Percentiles rank a stretch among this genome's conserved stretches.
Conservation (phyloP, 768 basidiomycete genomes). For the Suillus luteus region DNA sequence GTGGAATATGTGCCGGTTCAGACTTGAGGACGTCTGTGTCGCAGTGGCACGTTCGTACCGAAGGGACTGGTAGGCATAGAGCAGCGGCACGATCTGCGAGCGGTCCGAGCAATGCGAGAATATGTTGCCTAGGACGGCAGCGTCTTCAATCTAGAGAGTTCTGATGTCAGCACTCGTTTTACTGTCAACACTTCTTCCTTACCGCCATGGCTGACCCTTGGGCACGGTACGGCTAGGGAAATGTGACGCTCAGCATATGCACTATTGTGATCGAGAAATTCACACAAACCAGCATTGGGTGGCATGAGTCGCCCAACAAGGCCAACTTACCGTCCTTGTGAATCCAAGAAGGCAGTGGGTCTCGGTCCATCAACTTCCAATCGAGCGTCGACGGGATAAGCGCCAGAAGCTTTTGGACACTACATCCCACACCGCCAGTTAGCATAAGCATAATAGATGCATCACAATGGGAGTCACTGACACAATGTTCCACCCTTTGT, state of each 20-base stretch:
- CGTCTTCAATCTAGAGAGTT: conserved; percentile 35
- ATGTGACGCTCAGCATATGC: not conserved
- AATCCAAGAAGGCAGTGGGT: conserved; percentile 50
- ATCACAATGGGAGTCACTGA: conserved; percentile 22
- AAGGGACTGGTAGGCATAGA: conserved; percentile 54
- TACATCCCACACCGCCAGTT: conserved; percentile 19
- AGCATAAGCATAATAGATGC: not conserved
- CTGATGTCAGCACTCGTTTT: conserved; percentile 11
- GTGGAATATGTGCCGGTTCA: conserved; percentile 59
- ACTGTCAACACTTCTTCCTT: conserved; percentile 15
- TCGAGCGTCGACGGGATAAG: conserved; percentile 48
- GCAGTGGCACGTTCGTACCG: conserved; percentile 50
- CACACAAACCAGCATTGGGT: conserved; percentile 50
- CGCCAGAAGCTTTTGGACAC: conserved; percentile 47
- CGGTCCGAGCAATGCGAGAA: conserved; percentile 47
- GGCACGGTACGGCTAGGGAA: conserved; percentile 48
- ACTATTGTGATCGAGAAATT: not conserved
- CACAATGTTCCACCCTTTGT: conserved; percentile 51
- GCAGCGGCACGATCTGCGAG: conserved; percentile 47
- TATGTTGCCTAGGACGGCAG: conserved; percentile 46
- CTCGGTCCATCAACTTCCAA: conserved; percentile 51
- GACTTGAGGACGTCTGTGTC: conserved; percentile 51
- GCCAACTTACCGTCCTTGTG: conserved; percentile 44
- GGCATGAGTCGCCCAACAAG: conserved; percentile 57
- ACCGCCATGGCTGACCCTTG: conserved; percentile 61